Conservation (phyloP, 2,329 filamentous ascomycete genomes). For the Xylaria sp. region DNA sequence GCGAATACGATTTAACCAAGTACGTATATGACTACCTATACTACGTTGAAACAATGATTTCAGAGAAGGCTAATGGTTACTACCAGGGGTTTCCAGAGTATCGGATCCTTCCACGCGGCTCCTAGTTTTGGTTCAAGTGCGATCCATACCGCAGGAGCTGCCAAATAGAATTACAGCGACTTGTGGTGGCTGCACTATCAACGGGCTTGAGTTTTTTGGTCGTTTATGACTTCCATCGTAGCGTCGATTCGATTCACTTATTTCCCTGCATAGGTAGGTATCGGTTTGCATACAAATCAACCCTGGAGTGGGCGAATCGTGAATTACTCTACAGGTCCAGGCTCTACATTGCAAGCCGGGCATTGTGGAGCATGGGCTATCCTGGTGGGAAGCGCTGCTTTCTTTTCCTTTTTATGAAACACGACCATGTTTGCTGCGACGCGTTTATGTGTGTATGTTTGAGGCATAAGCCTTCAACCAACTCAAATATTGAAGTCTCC, state of each 20-base stretch:
- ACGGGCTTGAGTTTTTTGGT: neutral
- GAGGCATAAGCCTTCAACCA: neutral
- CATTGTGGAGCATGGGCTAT: conserved; percentile 6
- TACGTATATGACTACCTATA: conserved; percentile 48
- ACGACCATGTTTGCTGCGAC: conserved; percentile 5
- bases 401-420: neutral
- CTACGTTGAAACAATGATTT: neutral
- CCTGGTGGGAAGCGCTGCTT: conserved; percentile 14
- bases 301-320: conserved; percentile 7
- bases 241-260: conserved; percentile 17
- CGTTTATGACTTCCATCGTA: neutral
- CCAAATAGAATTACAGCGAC: conserved; percentile 17
- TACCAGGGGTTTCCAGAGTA: conserved; percentile 71
- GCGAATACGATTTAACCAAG: conserved; percentile 69
- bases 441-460: neutral
- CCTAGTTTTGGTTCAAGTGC: conserved; percentile 33
- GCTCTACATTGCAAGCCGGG: neutral
- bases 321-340: conserved; percentile 5
- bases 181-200: neutral
- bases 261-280: conserved; percentile 18
- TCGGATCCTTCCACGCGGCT: conserved; percentile 68
- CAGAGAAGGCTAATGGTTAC: conserved; percentile 44
- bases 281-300: conserved; percentile 16
- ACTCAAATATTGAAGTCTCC: conserved; percentile 1
- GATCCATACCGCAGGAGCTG: conserved; percentile 22